Percentiles rank a stretch among this genome's conserved stretches.
Conservation (phyloP, 169 alveolate genomes). For the Miamiensis avidus region DNA sequence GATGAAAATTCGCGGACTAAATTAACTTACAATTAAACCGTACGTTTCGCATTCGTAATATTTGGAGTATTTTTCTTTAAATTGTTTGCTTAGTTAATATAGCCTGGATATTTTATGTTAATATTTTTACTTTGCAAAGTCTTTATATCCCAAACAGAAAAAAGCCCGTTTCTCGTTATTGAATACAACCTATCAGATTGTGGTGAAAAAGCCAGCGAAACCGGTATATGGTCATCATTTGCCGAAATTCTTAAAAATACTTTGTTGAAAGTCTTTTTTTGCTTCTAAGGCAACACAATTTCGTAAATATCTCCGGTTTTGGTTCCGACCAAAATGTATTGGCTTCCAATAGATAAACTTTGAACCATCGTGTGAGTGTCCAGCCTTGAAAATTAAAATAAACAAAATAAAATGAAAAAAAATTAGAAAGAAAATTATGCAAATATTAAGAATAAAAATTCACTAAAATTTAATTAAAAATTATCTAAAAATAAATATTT, state of each 20-base stretch:
- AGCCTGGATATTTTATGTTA: not conserved
- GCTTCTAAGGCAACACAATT: constrained; percentile 52
- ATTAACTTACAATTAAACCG: not conserved
- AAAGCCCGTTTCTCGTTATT: constrained; percentile 69
- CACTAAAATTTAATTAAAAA: no score
- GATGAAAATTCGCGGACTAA: not conserved
- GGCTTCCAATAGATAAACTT: not conserved
- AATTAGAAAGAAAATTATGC: no score
- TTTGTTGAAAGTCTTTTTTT: constrained; percentile 34
- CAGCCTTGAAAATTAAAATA: not conserved
- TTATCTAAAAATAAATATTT: no score
- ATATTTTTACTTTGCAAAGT: constrained; percentile 49
- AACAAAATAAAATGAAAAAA: no score
- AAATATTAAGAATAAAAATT: no score
- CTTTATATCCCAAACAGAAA: constrained; percentile 69
- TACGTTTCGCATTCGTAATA: not conserved
- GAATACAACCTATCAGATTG: constrained; percentile 61
- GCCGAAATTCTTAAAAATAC: constrained; percentile 26
- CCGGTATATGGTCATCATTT: constrained; percentile 13
- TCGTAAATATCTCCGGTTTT: constrained; percentile 80
- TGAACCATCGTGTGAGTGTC: not conserved
- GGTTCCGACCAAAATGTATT: constrained; percentile 75
- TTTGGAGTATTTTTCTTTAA: not conserved
- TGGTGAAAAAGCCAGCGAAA: constrained; percentile 59
- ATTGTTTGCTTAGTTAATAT: no score